Conservation (phyloP, 441 rosid species). For the Brassica balearica region DNA sequence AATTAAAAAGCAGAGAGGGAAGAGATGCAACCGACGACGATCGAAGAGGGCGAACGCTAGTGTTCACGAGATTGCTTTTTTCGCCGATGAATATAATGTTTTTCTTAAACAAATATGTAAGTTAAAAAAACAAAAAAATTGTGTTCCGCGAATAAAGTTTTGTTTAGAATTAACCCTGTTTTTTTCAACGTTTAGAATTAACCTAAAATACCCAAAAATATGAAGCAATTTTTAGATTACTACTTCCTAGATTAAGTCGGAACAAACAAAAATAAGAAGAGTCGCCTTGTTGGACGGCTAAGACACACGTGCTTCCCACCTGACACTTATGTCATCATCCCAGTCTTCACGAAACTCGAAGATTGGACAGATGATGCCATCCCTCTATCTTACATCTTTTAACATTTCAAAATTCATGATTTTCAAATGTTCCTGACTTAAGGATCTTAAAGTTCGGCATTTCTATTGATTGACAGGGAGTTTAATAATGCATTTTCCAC, state of each 20-base stretch:
- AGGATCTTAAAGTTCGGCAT: too few relatives aligned
- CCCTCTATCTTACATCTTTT: conserved; percentile 20
- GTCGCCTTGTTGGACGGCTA: conserved; percentile 43
- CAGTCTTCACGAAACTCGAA: conserved; percentile 50
- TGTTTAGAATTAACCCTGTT: neutral
- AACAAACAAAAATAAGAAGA: neutral
- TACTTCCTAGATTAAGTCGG: neutral
- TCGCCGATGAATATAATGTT: too few relatives aligned
- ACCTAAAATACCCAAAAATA: neutral
- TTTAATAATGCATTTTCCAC: neutral
- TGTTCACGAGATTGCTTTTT: too few relatives aligned
- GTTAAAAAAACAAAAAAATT: too few relatives aligned
- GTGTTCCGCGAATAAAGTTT: too few relatives aligned
- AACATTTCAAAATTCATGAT: neutral
- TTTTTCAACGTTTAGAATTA: neutral
- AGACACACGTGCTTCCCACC: conserved; percentile 53
- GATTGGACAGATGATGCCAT: conserved; percentile 42
- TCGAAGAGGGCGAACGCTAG: too few relatives aligned
- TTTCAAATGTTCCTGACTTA: conserved; percentile 3
- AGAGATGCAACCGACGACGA: too few relatives aligned
- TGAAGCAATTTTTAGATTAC: neutral
- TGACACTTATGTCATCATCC: conserved; percentile 41
- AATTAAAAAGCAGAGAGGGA: too few relatives aligned
- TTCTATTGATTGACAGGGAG: neutral
- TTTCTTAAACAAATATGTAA: neutral